phyloP scores from a whole-genome alignment of 1,284 basidiomycete genomes.

The Anthracocystis walkeri region DNA sequence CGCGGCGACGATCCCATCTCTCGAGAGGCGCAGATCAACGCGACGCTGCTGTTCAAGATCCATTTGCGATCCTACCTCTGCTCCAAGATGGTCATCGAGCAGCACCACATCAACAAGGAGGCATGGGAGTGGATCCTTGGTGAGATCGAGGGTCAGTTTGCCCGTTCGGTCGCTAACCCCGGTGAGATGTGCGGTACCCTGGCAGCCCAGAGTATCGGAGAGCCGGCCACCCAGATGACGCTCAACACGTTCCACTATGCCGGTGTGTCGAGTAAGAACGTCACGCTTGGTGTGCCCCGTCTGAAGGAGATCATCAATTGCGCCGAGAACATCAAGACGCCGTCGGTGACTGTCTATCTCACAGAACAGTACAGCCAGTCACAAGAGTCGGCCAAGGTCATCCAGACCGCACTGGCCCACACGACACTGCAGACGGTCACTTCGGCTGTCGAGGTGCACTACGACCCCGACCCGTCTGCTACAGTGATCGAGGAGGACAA shows the following conservation, averaged over 20 bases:
- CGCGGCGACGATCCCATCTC: constrained; percentile 79
- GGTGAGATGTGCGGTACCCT: constrained; percentile 99
- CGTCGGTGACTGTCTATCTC: constrained; percentile 88
- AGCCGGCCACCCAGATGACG: constrained; percentile 99
- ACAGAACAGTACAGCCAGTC: constrained; percentile 70
- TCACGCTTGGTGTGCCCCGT: constrained; percentile 98
- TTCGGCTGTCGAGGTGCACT: constrained; percentile 96
- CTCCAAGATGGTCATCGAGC: constrained; percentile 67
- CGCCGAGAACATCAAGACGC: constrained; percentile 97
- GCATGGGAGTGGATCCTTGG: constrained; percentile 98
- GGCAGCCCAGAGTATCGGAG: constrained; percentile 97
- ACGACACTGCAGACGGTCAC: constrained; percentile 96
- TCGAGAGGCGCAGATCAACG: constrained; percentile 85
- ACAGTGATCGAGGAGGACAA: constrained; percentile 97
- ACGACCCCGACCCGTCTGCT: constrained; percentile 90
- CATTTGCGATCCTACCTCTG: constrained; percentile 67
- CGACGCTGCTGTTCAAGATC: constrained; percentile 92
- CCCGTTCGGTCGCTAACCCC: constrained; percentile 88
- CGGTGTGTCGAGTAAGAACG: constrained; percentile 98
- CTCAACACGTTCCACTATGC: constrained; percentile 98
- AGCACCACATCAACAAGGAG: constrained; percentile 71
- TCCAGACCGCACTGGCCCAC: constrained; percentile 91
- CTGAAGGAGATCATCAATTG: constrained; percentile 99
- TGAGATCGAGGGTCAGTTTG: constrained; percentile 80
- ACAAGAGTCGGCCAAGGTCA: constrained; percentile 78